Base-by-base conservation (phyloP, 352 stramenopile species). In the Nothophytophthora sp. region DNA sequence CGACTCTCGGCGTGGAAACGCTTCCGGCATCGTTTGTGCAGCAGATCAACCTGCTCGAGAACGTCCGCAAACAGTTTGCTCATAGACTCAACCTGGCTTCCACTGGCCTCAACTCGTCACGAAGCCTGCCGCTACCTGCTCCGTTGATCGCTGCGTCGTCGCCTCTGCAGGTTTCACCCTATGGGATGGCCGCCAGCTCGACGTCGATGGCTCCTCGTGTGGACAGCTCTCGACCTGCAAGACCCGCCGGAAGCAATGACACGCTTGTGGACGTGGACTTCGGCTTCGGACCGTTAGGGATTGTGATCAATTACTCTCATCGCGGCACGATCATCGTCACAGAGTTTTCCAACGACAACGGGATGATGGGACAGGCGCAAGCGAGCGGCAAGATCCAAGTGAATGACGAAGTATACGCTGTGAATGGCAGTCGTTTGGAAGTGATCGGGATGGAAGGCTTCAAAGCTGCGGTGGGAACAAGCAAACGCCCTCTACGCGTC, bases 281-380 rank as follows among this genome's bases (percentile, higher is more conserved):
- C 62, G 70, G 63, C 0, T 53, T 69, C 25, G 85, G 85, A 11
- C 85, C 81, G 2, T 60, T 95, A 19, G 82, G 82, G 1, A 84
- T 93, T 27, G 85, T 95, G 47, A 93, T 95, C 40, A 92, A 95
- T 35, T 87, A 92, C 40, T 89, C 84, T 9, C 62, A 74, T 19
- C 76, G 62, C 23, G 79, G 80, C 11, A 87, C 73, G 12, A 83
- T 95, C 33, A 55, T 89, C 12, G 82, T 95, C 37, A 92, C 82
- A 8, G 84, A 92, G 40, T 95, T 92, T 60, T 90, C 85, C 1
- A 70, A 71, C 16, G 81, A 88, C 53, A 73, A 65, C 25, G 82
- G 79, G 4, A 61, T 70, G 43, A 83, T 91, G 49, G 82, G 82
- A 9, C 85, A 95, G 34, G 82, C 85, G 24, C 68, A 91, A 45